Conservation (phyloP, 495 filamentous ascomycete species). For the Daldinia vernicosa region DNA sequence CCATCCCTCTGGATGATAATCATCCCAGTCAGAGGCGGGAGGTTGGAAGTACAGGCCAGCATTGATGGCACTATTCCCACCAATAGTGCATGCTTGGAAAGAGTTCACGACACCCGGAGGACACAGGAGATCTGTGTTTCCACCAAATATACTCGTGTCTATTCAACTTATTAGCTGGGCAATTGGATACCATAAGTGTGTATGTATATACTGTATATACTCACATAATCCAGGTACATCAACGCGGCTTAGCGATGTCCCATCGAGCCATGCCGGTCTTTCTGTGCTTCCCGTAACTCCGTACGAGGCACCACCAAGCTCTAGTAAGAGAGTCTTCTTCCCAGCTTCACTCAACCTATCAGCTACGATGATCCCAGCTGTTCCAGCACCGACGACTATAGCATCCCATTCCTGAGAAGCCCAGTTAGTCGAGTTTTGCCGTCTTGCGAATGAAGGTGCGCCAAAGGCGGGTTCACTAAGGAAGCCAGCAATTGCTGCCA, state of each 20-base stretch:
- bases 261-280: constrained; percentile 60
- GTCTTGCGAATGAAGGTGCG: constrained; percentile 13
- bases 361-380: constrained; percentile 87
- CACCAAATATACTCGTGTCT: constrained; percentile 59
- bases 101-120: constrained; percentile 52
- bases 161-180: constrained; percentile 11
- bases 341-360: constrained; percentile 58
- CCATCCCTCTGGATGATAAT: constrained; percentile 68
- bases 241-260: constrained; percentile 65
- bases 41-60: constrained; percentile 60
- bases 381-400: constrained; percentile 84
- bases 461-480: constrained; percentile 14
- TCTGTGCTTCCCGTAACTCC: constrained; percentile 47
- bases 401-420: constrained; percentile 45
- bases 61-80: constrained; percentile 61
- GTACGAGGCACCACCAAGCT: constrained; percentile 47
- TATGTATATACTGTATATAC: not conserved
- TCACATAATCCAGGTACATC: constrained; percentile 66
- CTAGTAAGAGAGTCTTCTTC: constrained; percentile 47
- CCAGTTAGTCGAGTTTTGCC: constrained; percentile 39
- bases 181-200: not conserved
- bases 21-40: constrained; percentile 64
- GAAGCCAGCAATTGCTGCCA: constrained; percentile 19
- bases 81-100: constrained; percentile 67
- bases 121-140: constrained; percentile 48